Percentiles rank a stretch among this genome's conserved stretches.
Conservation (phyloP, 495 filamentous ascomycete genomes). For the Hypomontagnella submonticulosa region DNA sequence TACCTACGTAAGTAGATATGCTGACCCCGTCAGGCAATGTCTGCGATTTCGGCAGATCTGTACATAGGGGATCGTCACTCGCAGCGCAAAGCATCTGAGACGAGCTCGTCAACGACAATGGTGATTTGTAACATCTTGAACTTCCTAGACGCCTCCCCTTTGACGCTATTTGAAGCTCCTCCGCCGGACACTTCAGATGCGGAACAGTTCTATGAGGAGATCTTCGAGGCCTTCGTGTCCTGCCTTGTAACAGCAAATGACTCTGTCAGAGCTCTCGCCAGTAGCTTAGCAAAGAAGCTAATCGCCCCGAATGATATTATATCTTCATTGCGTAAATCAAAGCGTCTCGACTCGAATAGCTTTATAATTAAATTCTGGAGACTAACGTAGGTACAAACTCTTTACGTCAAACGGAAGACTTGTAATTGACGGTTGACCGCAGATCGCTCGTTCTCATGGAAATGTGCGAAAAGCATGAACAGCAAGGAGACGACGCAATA, state of each 20-base stretch:
- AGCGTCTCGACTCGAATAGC: conserved; percentile 51
- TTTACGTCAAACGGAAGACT: conserved; percentile 4
- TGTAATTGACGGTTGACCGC: conserved; percentile 34
- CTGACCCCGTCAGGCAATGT: conserved; percentile 53
- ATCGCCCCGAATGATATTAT: conserved; percentile 55
- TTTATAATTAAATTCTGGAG: conserved; percentile 64
- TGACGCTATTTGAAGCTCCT: conserved; percentile 57
- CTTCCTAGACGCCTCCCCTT: conserved; percentile 63
- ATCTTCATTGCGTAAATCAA: conserved; percentile 51
- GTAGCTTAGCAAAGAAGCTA: conserved; percentile 58
- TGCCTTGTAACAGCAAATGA: conserved; percentile 64
- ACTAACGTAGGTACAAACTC: conserved; percentile 58
- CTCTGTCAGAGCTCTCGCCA: conserved; percentile 57
- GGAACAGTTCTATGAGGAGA: conserved; percentile 60
- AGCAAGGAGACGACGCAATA: conserved; percentile 53
- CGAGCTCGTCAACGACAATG: conserved; percentile 52
- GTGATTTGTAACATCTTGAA: conserved; percentile 61
- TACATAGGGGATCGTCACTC: conserved; percentile 54
- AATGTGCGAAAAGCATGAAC: conserved; percentile 60
- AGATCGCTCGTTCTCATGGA: conserved; percentile 62
- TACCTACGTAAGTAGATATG: conserved; percentile 9
- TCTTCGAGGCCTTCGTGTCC: conserved; percentile 61
- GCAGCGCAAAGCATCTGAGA: conserved; percentile 54
- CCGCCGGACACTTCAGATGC: conserved; percentile 52
- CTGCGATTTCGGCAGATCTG: conserved; percentile 53